Base-by-base conservation (phyloP, 768 basidiomycete species). In the Sarcodon sp. region DNA sequence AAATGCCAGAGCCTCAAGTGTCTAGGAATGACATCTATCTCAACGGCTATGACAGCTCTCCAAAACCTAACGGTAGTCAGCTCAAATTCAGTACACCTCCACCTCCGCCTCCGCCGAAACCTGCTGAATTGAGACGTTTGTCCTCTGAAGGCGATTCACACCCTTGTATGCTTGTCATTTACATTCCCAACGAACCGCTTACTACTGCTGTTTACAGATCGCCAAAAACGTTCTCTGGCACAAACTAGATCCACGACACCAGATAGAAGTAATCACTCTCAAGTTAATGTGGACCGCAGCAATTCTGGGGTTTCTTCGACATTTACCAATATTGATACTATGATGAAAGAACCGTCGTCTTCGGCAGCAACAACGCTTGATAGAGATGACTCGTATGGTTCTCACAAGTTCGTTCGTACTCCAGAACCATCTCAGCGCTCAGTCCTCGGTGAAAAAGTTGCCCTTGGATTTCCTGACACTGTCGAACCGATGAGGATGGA, bases 381-480 rank as follows among this genome's bases (percentile, higher is more conserved):
- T 9, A 54, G 54, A 18, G 59, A 56, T 53, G 48, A 61, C 54
- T 59, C 68, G 61, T 53, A 64, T 46, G 51, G 64, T 49, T 53
- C 58, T n/a, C 55, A 61, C 21, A 43, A 55, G 27, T 51, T 60
- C 41, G 53, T 55, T 7, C 54, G 50, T 7, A 52, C 41, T 1
- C 53, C 53, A 16, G 44, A 44, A 16, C 54, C 56, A 1, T 59
- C 57, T 5, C 47, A 54, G 32, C 51, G 52, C 15, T 49, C 51
- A 12, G 55, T 54, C 54, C 55, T 50, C 8, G 57, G 58, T 45
- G 58, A 57, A 27, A 62, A 64, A 13, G 47, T 60, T 15, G 31
- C 62, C 10, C 59, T 59, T 10, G 55, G 53, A 6, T 48, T 62
- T 4, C 21, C 21, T 27, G 21, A 27, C 4, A 27, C 21, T 27